Conservation (phyloP, 2,329 filamentous ascomycete genomes). For the Penicillium sp. region DNA sequence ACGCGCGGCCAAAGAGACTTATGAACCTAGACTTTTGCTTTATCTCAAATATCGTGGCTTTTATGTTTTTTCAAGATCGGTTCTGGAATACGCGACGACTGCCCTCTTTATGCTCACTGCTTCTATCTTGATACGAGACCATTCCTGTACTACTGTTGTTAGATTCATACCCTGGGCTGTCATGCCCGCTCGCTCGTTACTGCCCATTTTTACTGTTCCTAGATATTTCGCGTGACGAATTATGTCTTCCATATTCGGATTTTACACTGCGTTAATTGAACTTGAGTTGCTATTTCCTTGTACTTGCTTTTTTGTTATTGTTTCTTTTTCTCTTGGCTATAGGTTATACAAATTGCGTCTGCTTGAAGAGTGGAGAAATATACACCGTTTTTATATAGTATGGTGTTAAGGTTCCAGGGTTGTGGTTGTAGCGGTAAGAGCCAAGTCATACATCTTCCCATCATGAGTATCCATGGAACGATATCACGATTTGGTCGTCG, state of each 20-base stretch:
- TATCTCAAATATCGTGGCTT: not conserved
- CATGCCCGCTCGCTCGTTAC: slow-evolving; percentile 9
- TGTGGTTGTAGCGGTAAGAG: not conserved
- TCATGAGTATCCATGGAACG: too few relatives aligned
- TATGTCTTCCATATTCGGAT: slow-evolving; percentile 9
- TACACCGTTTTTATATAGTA: not conserved
- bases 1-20: slow-evolving; percentile 5
- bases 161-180: slow-evolving; percentile 14
- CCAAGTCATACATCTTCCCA: not conserved
- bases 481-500: too few relatives aligned
- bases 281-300: not conserved
- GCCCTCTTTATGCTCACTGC: not conserved
- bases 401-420: not conserved
- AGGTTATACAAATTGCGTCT: slow-evolving; percentile 1
- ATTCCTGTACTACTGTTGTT: slow-evolving; percentile 13
- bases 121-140: not conserved
- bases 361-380: not conserved
- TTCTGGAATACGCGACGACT: not conserved
- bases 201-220: not conserved
- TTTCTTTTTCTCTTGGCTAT: not conserved
- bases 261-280: slow-evolving; percentile 7
- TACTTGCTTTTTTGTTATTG: not conserved
- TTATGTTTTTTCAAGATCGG: not conserved
- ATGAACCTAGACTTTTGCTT: slow-evolving; percentile 11
- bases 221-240: slow-evolving; percentile 12